Evolutionary conservation across 129 eudicot species (phyloP).

Genomic region (Chrysanthemum makinoi): DNA sequence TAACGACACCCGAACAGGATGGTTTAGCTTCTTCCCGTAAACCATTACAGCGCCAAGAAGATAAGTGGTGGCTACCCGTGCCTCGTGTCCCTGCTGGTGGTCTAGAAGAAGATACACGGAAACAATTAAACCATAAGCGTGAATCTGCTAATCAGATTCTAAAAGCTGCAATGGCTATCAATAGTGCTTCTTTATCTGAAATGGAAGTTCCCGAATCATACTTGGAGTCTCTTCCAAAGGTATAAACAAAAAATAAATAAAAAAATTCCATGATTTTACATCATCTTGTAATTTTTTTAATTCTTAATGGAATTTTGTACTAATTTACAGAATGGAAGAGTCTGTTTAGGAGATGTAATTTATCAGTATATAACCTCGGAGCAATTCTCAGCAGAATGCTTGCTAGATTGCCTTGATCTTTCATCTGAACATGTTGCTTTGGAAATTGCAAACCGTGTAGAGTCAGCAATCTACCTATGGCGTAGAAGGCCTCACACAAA

Average conservation of each 20-base stretch:
- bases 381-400: conserved; percentile 79
- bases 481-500: conserved; percentile 56
- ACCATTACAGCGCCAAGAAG: conserved; percentile 80
- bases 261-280: not conserved
- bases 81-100: conserved; percentile 97
- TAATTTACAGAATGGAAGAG: conserved; percentile 69
- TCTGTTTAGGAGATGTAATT: conserved; percentile 86
- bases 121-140: conserved; percentile 62
- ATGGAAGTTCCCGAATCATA: conserved; percentile 97
- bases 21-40: conserved; percentile 67
- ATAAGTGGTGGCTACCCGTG: conserved; percentile 98
- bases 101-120: conserved; percentile 62
- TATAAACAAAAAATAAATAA: conserved; percentile 9
- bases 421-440: conserved; percentile 77
- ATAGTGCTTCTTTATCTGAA: conserved; percentile 68
- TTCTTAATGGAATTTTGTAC: conserved; percentile 6
- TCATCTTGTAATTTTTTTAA: not conserved
- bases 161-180: conserved; percentile 90
- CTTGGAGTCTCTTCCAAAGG: conserved; percentile 93
- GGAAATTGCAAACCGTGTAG: conserved; percentile 92
- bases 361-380: conserved; percentile 87
- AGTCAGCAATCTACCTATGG: conserved; percentile 93
- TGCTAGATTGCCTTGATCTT: conserved; percentile 91
- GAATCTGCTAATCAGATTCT: conserved; percentile 86
- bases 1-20: conserved; percentile 63